Evolutionary conservation across 176 grass and related monocot genomes (phyloP), one percentile per base, ranked within the genome.

Genomic region (Carex scoparia): DNA sequence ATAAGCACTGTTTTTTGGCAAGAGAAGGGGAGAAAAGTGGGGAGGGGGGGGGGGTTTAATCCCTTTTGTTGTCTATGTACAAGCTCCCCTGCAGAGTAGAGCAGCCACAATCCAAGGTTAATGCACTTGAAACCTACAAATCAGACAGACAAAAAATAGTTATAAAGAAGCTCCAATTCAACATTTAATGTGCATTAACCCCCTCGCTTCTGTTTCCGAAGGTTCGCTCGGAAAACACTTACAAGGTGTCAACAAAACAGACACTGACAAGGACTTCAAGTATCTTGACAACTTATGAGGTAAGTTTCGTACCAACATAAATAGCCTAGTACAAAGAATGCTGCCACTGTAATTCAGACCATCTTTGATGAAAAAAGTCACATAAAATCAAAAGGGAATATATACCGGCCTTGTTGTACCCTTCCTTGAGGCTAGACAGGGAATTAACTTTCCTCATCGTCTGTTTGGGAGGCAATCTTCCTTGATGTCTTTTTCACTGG

Each of bases 391-490:
- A 19, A 60, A 57, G 6, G 23, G 75, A 69, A 86, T n/a, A 18
- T 81, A n/a, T 16, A 79, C 74, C 68, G 33, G 38, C 38, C 5
- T 57, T 57, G 74, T 35, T 7, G 74, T 35, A 16, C 33, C 51
- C 27, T 79, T 57, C 53, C 74, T 58, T 35, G 74, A 58, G 28
- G 51, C 30, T 30, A 30, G 28, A 79, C 48, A 69, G 69, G 19
- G 40, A 48, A 81, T 89, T 72, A 95, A 75, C 80, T 83, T 74
- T 93, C 91, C n/a, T 93, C 94, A 12, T 95, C 91, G 54, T 95
- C 91, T 57, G 85, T 91, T 82, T 91, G 84, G 77, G 82, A 61
- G 80, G 85, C 72, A 93, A 67, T 48, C 23, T 91, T 88, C 57
- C 85, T 85, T 79, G 80, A 65, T 61, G 10, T 87, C 28, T 51